A percentile compares a stretch with the other conserved stretches of the same genome.
Conservation (phyloP, 345 rosid species). For the Heritiera fomes region DNA sequence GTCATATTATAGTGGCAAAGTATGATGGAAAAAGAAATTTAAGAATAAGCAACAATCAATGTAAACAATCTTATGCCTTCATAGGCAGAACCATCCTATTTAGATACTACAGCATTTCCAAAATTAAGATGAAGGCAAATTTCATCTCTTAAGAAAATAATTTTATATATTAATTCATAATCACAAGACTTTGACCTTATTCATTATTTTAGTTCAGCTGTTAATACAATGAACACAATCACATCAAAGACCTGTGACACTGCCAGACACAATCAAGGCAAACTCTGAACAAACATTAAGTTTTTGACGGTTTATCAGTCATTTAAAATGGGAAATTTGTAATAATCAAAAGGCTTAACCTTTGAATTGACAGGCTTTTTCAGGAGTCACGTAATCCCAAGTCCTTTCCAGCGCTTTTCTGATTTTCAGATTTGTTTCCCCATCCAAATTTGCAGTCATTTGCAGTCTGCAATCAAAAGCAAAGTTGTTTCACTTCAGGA, state of each 20-base stretch:
- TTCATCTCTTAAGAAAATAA: not conserved
- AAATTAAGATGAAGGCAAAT: not conserved
- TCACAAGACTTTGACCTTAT: slow-evolving; percentile 9
- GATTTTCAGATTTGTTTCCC: slow-evolving; percentile 98
- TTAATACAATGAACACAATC: not conserved
- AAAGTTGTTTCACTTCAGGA: slow-evolving; percentile 4
- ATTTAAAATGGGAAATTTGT: not conserved
- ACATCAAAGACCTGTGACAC: not conserved
- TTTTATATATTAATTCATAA: not conserved
- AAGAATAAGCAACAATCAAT: not conserved
- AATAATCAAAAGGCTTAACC: slow-evolving; percentile 44
- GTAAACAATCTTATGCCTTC: not conserved
- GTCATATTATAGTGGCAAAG: not conserved
- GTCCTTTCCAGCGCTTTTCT: slow-evolving; percentile 97
- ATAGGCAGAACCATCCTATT: not conserved
- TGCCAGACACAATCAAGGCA: not conserved
- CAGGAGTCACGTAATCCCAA: slow-evolving; percentile 94
- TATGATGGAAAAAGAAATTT: not conserved
- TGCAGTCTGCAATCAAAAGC: slow-evolving; percentile 44
- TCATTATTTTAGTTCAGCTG: not conserved
- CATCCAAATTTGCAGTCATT: slow-evolving; percentile 99
- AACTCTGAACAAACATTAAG: not conserved
- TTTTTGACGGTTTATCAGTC: not conserved
- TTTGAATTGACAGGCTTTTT: slow-evolving; percentile 85
- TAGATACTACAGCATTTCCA: not conserved